Evolutionary conservation across 2,329 filamentous ascomycete species (phyloP), one percentile per base, ranked within the genome.

Genomic region (Cladosporium sphaerospermum): DNA sequence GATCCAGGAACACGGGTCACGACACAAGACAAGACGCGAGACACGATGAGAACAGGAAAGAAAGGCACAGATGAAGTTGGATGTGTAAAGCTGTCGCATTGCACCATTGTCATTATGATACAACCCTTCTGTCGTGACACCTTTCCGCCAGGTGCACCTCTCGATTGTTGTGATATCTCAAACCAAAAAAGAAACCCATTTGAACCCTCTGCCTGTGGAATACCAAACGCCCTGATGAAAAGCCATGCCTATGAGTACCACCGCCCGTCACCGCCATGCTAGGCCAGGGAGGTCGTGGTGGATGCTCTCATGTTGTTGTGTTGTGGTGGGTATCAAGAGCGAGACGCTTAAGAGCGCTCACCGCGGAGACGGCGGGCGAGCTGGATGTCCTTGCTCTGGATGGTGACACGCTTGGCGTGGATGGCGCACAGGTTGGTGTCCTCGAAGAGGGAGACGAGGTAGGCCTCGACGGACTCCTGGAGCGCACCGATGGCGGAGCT

Each of bases 341-440:
- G 54, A 58, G 55, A 51, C 64, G 60, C 62, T 64, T 77, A 78
- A 71, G 75, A 76, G 59, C 75, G 75, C 74, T 78, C 75, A 65
- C 75, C 75, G 68, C 75, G 75, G 66, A 78, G 75, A 59, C 75
- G 75, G 62, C 75, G 75, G 60, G 92, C 92, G 56, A 97, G 80
- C 74, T 96, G 92, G 64, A 99, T 96, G 72, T 97, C 93, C 75
- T 96, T 96, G 72, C 93, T 90, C 60, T 68, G 75, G 64, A 96
- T 95, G 37, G 92, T 97, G 50, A 97, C 90, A 69, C 92, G 81
- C 76, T 96, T 96, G 57, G 92, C 93, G 73, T 97, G 92, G 63
- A 97, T 91, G 58, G 92, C 93, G 74, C 92, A 96, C 40, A 97
- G 80, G 74, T 97, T 96, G 60, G 89, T 89, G 72, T 95, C 89